Evolutionary conservation across 257 asterid species (phyloP).

Genomic region (Solanum habrochaites): DNA sequence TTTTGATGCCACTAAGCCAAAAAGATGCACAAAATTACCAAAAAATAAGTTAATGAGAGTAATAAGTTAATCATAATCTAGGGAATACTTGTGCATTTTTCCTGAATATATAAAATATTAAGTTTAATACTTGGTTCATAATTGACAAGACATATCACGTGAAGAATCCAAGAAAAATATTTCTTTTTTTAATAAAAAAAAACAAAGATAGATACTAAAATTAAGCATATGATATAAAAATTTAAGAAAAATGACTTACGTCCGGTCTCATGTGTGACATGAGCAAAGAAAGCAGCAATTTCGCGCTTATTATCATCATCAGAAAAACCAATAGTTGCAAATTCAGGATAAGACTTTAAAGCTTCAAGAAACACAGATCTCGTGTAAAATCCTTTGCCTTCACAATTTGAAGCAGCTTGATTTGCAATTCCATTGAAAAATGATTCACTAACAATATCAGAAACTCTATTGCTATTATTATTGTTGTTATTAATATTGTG

Average conservation of each 20-base stretch:
- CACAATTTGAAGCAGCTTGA: slow-evolving; percentile 18
- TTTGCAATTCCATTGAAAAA: slow-evolving; percentile 30
- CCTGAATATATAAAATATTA: no score
- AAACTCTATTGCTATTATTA: background rate
- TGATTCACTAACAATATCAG: slow-evolving; percentile 23
- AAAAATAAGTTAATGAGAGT: no score
- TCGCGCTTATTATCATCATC: slow-evolving; percentile 41
- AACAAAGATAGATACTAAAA: background rate
- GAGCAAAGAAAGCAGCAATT: slow-evolving; percentile 50
- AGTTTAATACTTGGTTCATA: no score
- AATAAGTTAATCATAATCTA: no score
- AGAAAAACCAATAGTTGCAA: slow-evolving; percentile 12
- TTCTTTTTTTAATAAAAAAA: no score
- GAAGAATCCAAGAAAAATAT: background rate
- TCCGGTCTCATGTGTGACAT: slow-evolving; percentile 43
- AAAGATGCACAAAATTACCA: no score
- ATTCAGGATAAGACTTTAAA: slow-evolving; percentile 12
- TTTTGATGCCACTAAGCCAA: no score
- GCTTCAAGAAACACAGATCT: slow-evolving; percentile 35
- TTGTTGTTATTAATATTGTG: background rate
- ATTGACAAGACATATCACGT: background rate
- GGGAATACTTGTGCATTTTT: no score
- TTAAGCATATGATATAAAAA: background rate
- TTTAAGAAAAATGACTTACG: slow-evolving; percentile 11
- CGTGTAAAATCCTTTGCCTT: slow-evolving; percentile 36